phyloP scores from a whole-genome alignment of 106 monocot species.

The Acorus gramineus region DNA sequence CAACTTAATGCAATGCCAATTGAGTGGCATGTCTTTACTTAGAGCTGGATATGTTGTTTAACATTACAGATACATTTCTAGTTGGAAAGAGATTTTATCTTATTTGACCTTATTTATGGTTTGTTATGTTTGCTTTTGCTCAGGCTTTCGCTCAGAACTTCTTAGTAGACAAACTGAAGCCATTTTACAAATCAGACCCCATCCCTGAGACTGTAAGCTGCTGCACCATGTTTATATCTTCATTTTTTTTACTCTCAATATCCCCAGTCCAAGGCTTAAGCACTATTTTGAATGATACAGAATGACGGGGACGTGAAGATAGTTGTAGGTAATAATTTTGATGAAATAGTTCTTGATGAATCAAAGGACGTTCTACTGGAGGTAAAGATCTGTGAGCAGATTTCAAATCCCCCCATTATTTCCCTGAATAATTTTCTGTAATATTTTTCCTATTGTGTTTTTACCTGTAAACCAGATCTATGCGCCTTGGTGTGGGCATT shows the following conservation, averaged over 20 bases:
- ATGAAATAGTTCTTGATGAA: slow-evolving; percentile 81
- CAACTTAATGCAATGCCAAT: no score
- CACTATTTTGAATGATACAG: slow-evolving; percentile 13
- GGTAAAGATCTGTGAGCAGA: slow-evolving; percentile 18
- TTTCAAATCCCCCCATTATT: not conserved
- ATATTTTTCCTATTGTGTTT: not conserved
- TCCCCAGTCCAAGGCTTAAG: not conserved
- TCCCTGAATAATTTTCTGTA: not conserved
- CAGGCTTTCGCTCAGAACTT: slow-evolving; percentile 74
- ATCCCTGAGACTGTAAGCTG: slow-evolving; percentile 68
- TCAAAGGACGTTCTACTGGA: slow-evolving; percentile 89
- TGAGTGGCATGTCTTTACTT: no score
- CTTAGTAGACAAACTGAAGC: slow-evolving; percentile 78
- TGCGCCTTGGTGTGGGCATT: slow-evolving; percentile 98
- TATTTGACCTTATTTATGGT: not conserved
- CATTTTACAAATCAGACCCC: slow-evolving; percentile 93
- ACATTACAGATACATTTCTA: no score
- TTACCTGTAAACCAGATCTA: slow-evolving; percentile 45
- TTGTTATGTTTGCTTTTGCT: not conserved
- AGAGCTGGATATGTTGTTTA: no score
- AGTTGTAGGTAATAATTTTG: slow-evolving; percentile 79
- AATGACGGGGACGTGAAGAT: slow-evolving; percentile 90
- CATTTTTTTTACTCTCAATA: not conserved
- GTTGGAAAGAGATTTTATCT: no score
- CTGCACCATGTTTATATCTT: not conserved